phyloP scores from a whole-genome alignment of 1,284 basidiomycete genomes.

The Ceratobasidium sp. region DNA sequence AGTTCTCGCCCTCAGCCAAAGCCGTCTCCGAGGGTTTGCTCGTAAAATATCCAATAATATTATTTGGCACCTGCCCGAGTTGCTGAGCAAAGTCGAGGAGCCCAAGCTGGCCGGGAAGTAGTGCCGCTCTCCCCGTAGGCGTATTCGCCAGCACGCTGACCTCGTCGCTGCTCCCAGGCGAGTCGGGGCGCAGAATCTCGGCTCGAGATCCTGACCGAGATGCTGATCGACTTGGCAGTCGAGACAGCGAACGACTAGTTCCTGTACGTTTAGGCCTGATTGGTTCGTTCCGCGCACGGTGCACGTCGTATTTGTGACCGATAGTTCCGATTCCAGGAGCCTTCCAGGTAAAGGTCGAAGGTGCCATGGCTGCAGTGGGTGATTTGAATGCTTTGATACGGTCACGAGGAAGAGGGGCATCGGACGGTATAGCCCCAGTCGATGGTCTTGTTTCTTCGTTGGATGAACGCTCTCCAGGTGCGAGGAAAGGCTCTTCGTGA shows the following conservation, averaged over 20 bases:
- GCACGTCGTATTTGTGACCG: slow-evolving; percentile 23
- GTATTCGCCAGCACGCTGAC: not conserved
- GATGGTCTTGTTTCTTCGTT: not conserved
- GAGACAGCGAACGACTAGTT: slow-evolving; percentile 15
- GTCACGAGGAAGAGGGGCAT: slow-evolving; percentile 14
- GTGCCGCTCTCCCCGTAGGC: not conserved
- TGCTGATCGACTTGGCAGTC: not conserved
- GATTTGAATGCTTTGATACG: slow-evolving; percentile 38
- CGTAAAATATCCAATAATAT: slow-evolving; percentile 6
- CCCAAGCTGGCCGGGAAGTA: slow-evolving; percentile 22
- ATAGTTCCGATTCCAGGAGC: slow-evolving; percentile 2
- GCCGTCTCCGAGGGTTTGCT: not conserved
- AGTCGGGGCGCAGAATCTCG: slow-evolving; percentile 17
- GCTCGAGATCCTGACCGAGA: slow-evolving; percentile 2
- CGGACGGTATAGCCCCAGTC: not conserved
- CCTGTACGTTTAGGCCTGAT: not conserved
- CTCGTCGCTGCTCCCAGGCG: slow-evolving; percentile 11
- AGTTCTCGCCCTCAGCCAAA: slow-evolving; percentile 26
- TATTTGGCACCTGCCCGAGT: slow-evolving; percentile 14
- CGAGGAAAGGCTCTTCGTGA: slow-evolving; percentile 27
- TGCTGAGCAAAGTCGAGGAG: slow-evolving; percentile 35
- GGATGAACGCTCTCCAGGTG: not conserved
- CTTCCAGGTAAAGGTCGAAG: slow-evolving; percentile 34
- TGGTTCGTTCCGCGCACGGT: not conserved
- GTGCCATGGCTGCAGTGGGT: slow-evolving; percentile 27